These are phyloP conservation scores for Cryptococcus sp. DNA, from an alignment of 1,284 basidiomycete genomes.

Conservation along the genomic window DNA sequence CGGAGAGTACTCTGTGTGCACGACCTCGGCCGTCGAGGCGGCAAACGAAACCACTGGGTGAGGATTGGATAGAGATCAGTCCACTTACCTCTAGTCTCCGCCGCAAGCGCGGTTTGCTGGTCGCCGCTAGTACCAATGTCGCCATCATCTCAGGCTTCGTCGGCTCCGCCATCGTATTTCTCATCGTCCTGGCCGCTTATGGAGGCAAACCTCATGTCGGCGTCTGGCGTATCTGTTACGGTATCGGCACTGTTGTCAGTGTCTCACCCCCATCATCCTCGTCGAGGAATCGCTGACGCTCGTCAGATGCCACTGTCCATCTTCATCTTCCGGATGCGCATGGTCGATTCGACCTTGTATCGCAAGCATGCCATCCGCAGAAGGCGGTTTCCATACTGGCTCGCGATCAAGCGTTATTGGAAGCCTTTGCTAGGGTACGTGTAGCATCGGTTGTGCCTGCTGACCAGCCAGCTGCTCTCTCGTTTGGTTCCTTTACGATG, in stretches of 20 bases:
- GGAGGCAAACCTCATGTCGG: conserved; percentile 15
- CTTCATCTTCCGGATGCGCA: conserved; percentile 37
- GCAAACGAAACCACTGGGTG: conserved; percentile 66
- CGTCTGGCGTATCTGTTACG: conserved; percentile 34
- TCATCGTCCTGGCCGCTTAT: conserved; percentile 31
- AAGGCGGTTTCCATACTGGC: conserved; percentile 24
- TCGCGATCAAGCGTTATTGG: conserved; percentile 70
- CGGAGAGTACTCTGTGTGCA: conserved; percentile 73
- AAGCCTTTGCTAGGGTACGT: conserved; percentile 65
- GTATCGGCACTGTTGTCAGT: conserved; percentile 28
- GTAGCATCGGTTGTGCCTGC: conserved; percentile 52
- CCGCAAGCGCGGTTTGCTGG: conserved; percentile 67
- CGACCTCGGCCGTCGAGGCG: conserved; percentile 66
- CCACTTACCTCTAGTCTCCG: conserved; percentile 7
- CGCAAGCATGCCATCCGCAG: conserved; percentile 32
- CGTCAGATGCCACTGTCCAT: conserved; percentile 28
- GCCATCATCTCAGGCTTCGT: conserved; percentile 29
- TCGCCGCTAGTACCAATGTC: conserved; percentile 69
- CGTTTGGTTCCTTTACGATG: conserved; percentile 66
- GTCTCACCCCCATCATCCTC: background rate
- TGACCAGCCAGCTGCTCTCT: conserved; percentile 9
- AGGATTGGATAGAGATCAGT: conserved; percentile 6
- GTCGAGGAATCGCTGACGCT: background rate
- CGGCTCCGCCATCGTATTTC: conserved; percentile 20
- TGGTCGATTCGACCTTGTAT: conserved; percentile 36